A percentile compares a stretch with the other conserved stretches of the same genome.
Evolutionary conservation across 2,329 filamentous ascomycete genomes (phyloP).

Genomic region (Apiospora malaysiana): DNA sequence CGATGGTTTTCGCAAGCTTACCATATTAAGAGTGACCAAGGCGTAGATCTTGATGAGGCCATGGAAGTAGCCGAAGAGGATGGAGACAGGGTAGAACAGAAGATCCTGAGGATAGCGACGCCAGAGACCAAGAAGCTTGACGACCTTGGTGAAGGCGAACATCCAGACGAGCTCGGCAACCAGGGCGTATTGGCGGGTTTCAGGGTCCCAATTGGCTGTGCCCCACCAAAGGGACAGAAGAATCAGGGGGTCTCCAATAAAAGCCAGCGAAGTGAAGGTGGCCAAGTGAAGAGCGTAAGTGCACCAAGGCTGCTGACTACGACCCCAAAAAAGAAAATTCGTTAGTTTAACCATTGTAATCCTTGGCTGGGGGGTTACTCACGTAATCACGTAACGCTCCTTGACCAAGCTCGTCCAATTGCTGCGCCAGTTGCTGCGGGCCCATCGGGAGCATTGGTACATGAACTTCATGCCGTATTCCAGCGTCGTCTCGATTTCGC

Average conservation of each 20-base stretch:
- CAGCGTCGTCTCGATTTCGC: conserved; percentile 89
- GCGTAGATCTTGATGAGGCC: conserved; percentile 92
- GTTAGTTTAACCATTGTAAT: conserved; percentile 8
- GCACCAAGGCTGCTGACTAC: conserved; percentile 88
- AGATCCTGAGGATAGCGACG: conserved; percentile 83
- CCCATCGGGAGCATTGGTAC: conserved; percentile 93
- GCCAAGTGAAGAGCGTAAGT: conserved; percentile 92
- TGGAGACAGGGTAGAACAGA: conserved; percentile 80
- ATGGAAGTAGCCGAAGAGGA: conserved; percentile 92
- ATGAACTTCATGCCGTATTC: conserved; percentile 89
- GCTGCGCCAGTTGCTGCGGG: conserved; percentile 96
- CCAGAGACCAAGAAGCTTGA: conserved; percentile 90
- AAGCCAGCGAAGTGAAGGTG: conserved; percentile 87
- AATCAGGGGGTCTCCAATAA: conserved; percentile 77
- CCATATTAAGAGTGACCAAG: conserved; percentile 80
- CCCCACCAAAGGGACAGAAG: conserved; percentile 73
- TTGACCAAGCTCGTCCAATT: conserved; percentile 89
- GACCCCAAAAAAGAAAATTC: conserved; percentile 21
- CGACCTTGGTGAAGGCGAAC: conserved; percentile 82
- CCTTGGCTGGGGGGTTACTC: conserved; percentile 52
- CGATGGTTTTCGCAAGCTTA: conserved; percentile 55
- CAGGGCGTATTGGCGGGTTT: conserved; percentile 62
- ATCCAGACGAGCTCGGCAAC: conserved; percentile 72
- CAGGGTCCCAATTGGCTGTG: conserved; percentile 63
- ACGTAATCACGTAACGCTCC: conserved; percentile 87